Percentiles rank a stretch among this genome's conserved stretches.
phyloP scores from a whole-genome alignment of 2,329 filamentous ascomycete species.

The Neophaeococcomyces aloes region DNA sequence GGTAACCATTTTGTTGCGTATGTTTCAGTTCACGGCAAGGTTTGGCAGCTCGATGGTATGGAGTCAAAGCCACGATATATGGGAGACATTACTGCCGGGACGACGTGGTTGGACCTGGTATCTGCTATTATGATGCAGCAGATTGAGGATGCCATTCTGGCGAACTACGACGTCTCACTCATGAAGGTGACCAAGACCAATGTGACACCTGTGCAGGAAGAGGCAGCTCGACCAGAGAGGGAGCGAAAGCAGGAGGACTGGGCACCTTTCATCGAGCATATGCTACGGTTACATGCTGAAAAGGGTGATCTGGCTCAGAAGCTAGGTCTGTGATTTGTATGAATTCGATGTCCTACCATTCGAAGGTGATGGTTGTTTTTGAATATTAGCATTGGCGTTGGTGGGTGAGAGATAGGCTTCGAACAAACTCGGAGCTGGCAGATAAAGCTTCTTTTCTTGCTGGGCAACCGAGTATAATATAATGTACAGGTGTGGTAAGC shows the following conservation, averaged over 20 bases:
- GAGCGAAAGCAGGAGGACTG: constrained; percentile 18
- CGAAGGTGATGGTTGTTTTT: too few species aligned
- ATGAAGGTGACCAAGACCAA: constrained; percentile 4
- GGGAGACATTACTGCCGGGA: constrained; percentile 35
- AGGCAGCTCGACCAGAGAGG: constrained; percentile 14
- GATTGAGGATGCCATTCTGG: constrained; percentile 1
- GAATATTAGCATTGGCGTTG: too few species aligned
- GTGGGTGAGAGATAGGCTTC: too few species aligned
- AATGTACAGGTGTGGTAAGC: too few species aligned
- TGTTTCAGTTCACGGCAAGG: constrained; percentile 59
- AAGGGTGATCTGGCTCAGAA: constrained; percentile 12
- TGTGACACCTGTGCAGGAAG: background rate
- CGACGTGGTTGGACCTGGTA: constrained; percentile 4
- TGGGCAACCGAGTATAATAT: too few species aligned
- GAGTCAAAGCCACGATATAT: constrained; percentile 55
- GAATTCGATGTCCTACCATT: too few species aligned
- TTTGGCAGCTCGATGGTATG: constrained; percentile 87
- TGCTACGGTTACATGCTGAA: constrained; percentile 19
- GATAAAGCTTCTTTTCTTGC: background rate
- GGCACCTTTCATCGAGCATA: constrained; percentile 19
- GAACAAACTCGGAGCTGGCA: background rate
- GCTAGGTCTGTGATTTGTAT: background rate
- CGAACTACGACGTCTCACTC: constrained; percentile 1
- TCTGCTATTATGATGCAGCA: background rate
- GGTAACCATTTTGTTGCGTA: constrained; percentile 86